phyloP scores from a whole-genome alignment of 75 land plant species.

The Larix kaempferi region DNA sequence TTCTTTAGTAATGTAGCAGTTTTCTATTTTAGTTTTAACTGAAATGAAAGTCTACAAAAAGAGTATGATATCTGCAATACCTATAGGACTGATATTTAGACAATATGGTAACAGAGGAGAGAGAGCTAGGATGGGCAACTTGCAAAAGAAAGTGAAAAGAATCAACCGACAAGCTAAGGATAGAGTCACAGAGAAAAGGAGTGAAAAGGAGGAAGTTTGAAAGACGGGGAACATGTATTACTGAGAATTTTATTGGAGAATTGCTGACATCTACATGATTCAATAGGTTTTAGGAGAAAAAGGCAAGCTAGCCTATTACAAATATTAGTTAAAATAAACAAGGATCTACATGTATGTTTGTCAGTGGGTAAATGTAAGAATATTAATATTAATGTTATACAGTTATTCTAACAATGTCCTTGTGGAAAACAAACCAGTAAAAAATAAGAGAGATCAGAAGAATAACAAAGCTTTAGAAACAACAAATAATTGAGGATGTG shows the following conservation, averaged over 20 bases:
- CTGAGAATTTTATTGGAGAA: neutral
- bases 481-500: neutral
- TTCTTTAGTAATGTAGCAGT: neutral
- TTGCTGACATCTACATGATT: neutral
- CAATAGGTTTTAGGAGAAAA: neutral
- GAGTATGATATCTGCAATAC: neutral
- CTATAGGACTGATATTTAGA: neutral
- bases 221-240: neutral
- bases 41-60: neutral
- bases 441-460: neutral
- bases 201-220: neutral
- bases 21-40: neutral
- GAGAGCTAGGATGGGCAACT: neutral
- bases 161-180: neutral
- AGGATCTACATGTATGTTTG: neutral
- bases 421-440: neutral
- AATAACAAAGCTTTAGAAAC: neutral
- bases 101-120: neutral
- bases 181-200: neutral
- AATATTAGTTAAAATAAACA: neutral
- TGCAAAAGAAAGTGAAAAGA: neutral
- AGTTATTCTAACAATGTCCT: neutral
- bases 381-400: neutral
- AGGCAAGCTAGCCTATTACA: neutral
- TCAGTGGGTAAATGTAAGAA: neutral